These are phyloP conservation scores for Cyclaneusma minus DNA, from an alignment of 2,329 filamentous ascomycete species.

Conservation along the genomic window DNA sequence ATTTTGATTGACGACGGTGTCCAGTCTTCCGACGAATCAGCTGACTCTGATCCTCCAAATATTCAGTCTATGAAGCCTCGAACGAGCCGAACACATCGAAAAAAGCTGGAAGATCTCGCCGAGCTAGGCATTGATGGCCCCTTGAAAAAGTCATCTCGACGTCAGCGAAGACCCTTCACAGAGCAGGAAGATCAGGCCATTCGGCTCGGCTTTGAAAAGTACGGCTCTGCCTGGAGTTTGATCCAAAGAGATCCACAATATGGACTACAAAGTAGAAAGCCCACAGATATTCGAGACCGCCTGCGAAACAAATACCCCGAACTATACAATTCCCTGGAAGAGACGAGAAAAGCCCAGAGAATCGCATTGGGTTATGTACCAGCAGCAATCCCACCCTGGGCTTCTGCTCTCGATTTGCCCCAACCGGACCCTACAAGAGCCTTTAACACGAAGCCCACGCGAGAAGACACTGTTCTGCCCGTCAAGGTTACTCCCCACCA, in stretches of 20 bases:
- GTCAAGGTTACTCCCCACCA: not conserved
- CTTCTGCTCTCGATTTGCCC: no score
- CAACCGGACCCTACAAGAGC: no score
- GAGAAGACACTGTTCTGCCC: no score
- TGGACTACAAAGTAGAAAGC: slow-evolving; percentile 40
- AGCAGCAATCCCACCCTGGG: no score
- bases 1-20: slow-evolving; percentile 26
- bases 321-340: slow-evolving; percentile 24
- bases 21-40: slow-evolving; percentile 4
- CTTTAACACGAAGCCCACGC: no score
- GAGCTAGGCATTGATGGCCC: slow-evolving; percentile 44
- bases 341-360: no score
- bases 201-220: slow-evolving; percentile 39
- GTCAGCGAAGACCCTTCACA: slow-evolving; percentile 44
- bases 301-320: slow-evolving; percentile 48
- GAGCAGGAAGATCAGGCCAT: slow-evolving; percentile 48
- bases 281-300: slow-evolving; percentile 47
- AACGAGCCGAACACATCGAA: slow-evolving; percentile 37
- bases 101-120: slow-evolving; percentile 37
- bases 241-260: slow-evolving; percentile 45
- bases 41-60: slow-evolving; percentile 11
- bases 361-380: no score
- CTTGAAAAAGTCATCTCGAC: slow-evolving; percentile 44
- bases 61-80: slow-evolving; percentile 26
- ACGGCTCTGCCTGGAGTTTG: slow-evolving; percentile 48